phyloP scores from a whole-genome alignment of 257 asterid species.

The Solanum appendiculatum region DNA sequence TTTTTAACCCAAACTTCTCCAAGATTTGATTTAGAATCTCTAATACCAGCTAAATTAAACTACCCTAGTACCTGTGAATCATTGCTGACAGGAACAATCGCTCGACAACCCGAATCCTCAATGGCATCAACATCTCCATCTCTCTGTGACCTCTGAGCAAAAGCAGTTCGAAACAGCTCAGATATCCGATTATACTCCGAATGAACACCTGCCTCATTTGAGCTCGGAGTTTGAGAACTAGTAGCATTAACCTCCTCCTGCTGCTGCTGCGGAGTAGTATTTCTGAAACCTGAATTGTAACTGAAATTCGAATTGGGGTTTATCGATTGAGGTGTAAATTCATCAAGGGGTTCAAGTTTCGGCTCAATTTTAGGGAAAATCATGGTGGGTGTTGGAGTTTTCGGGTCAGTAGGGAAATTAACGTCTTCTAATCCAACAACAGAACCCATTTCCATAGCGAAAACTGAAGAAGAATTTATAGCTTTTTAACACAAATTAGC shows the following conservation, averaged over 20 bases:
- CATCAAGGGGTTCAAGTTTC: not conserved
- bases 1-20: not conserved
- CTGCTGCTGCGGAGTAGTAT: not conserved
- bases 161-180: conserved; percentile 34
- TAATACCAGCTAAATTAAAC: not conserved
- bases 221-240: not conserved
- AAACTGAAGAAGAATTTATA: not conserved
- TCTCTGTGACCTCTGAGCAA: conserved; percentile 2
- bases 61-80: conserved; percentile 3
- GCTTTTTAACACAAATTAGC: not conserved
- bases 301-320: not conserved
- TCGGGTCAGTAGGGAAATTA: not conserved
- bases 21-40: not conserved
- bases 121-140: not conserved
- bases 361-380: not conserved
- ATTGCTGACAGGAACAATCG: conserved; percentile 33
- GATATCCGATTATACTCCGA: conserved; percentile 31
- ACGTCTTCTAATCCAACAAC: not conserved
- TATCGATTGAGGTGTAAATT: not conserved
- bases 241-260: not conserved
- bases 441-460: not conserved
- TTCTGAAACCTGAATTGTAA: not conserved
- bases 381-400: not conserved
- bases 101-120: conserved; percentile 16
- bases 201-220: not conserved